Evolutionary conservation across 257 asterid genomes (phyloP), one percentile per base, ranked within the genome.

Genomic region (Solanum sejunctum): DNA sequence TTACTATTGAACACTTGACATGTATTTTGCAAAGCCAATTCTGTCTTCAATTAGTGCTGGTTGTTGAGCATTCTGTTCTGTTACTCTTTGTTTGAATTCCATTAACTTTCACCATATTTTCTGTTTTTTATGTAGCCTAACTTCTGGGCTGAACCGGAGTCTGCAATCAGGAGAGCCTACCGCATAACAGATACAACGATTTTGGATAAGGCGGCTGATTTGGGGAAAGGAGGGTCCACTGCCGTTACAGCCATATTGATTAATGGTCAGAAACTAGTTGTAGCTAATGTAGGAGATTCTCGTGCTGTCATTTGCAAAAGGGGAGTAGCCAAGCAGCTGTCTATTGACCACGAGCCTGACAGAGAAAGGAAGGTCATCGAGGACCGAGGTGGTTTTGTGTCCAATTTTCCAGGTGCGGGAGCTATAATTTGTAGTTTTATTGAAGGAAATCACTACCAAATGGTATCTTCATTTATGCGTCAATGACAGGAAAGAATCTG

Each of bases 261-360:
- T 81, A 92, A 96, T 57, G 89, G 98, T 73, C 91, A 91, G 73
- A 96, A 93, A 88, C 96, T 96, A 13, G 89, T 96, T 54, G 97
- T 96, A n/a, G 99, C 98, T 0, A 96, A 95, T 81, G 98, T 93
- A 17, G 99, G 99, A 81, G 99, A 96, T 83, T 96, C 99, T 61
- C 98, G 99, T 13, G 99, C 98, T 3, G 98, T 96, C 55, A 91
- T 96, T 45, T 96, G 91, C 91, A 91, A 83, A 91, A 93, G 92
- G 26, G 97, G 98, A 5, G 91, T 86, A 57, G 98, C 99, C 3
- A 93, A 93, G 87, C 99, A 96, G 61, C 85, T 96, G 70, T 94
- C 99, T 3, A 86, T 95, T 18, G 99, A 96, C 87, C 99, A 96
- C 9, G 99, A 95, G 89, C 97, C 99, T 78, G 91, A 77, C 17